A percentile compares a stretch with the other conserved stretches of the same genome.
phyloP scores from a whole-genome alignment of 2,329 filamentous ascomycete species.

The Lasiodiplodia gonubiensis region DNA sequence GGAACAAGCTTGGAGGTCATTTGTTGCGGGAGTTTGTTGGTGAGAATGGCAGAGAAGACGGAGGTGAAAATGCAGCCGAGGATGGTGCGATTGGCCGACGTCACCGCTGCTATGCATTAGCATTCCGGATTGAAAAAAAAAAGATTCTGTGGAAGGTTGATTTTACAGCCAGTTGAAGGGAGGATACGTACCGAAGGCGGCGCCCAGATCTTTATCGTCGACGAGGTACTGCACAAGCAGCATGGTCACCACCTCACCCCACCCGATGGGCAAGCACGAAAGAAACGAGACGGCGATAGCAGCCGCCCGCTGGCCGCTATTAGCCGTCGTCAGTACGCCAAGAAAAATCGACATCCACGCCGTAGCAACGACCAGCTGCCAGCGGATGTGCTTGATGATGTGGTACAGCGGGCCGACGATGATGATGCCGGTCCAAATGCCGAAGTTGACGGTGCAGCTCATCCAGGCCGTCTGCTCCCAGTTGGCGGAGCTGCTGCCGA shows the following conservation, averaged over 20 bases:
- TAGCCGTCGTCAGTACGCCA: constrained; percentile 34
- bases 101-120: constrained; percentile 28
- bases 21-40: constrained; percentile 34
- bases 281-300: constrained; percentile 32
- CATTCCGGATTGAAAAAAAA: too few relatives aligned
- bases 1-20: constrained; percentile 26
- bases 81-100: constrained; percentile 32
- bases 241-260: constrained; percentile 32
- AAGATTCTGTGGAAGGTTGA: too few relatives aligned
- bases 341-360: constrained; percentile 34
- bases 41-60: constrained; percentile 35
- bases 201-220: constrained; percentile 31
- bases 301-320: constrained; percentile 9
- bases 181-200: constrained; percentile 32
- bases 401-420: constrained; percentile 36
- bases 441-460: constrained; percentile 39
- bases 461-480: constrained; percentile 39
- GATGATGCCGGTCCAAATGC: constrained; percentile 40
- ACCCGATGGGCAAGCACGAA: constrained; percentile 32
- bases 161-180: too few relatives aligned
- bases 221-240: constrained; percentile 33
- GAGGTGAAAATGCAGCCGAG: constrained; percentile 34
- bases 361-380: constrained; percentile 31
- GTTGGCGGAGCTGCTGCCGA: constrained; percentile 27
- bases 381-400: constrained; percentile 35